A percentile compares a stretch with the other conserved stretches of the same genome.
Conservation (phyloP, 108 stramenopile species). For the Aurantiochytrium sp. region DNA sequence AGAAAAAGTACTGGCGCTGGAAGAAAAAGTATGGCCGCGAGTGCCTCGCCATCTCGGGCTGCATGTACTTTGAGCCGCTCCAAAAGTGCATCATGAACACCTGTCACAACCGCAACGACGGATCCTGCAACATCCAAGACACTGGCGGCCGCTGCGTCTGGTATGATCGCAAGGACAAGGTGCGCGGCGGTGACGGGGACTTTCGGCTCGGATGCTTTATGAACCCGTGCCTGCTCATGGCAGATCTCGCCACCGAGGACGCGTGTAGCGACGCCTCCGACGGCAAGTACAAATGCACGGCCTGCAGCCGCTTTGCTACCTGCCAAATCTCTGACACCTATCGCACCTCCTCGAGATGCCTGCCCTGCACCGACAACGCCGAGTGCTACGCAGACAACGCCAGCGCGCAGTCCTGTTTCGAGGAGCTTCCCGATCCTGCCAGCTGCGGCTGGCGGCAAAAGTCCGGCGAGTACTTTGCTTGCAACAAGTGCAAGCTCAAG, state of each 20-base stretch:
- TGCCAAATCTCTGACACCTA: not conserved
- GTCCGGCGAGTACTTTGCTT: not conserved
- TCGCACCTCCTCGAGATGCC: not conserved
- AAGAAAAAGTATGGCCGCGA: slow-evolving; percentile 5
- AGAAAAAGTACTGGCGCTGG: not conserved
- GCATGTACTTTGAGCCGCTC: not conserved
- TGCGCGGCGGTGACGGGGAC: not conserved
- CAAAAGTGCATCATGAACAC: not conserved
- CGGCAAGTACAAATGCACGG: not conserved
- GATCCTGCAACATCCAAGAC: not conserved
- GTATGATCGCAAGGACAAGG: not conserved
- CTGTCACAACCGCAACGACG: not conserved
- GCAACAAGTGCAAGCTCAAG: not conserved
- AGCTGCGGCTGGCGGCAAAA: not conserved
- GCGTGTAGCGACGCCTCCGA: not conserved
- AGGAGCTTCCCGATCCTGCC: not conserved
- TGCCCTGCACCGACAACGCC: not conserved
- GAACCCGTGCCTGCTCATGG: not conserved
- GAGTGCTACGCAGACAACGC: not conserved
- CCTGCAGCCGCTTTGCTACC: not conserved
- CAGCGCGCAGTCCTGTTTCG: not conserved
- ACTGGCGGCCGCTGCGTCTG: not conserved
- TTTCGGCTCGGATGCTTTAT: not conserved
- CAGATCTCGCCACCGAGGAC: not conserved
- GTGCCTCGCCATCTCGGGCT: not conserved